A percentile compares a stretch with the other conserved stretches of the same genome.
Conservation (phyloP, 495 filamentous ascomycete genomes). For the Daldinia vernicosa region DNA sequence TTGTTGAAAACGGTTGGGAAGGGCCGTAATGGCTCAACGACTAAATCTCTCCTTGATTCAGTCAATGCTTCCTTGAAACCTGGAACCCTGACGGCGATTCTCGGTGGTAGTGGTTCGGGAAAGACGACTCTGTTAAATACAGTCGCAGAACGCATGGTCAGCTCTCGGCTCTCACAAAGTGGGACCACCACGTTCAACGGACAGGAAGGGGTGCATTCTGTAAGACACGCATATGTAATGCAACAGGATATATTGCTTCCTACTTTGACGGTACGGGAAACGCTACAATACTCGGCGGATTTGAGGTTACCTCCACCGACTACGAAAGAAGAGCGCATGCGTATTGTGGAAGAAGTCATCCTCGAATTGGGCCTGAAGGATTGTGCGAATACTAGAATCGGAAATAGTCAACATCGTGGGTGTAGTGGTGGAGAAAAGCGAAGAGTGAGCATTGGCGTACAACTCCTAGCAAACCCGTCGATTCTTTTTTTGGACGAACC, state of each 20-base stretch:
- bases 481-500: constrained; percentile 80
- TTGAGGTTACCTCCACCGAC: constrained; percentile 70
- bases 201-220: constrained; percentile 56
- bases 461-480: constrained; percentile 77
- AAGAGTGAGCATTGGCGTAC: constrained; percentile 76
- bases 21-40: constrained; percentile 38
- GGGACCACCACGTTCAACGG: constrained; percentile 68
- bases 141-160: constrained; percentile 70
- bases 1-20: constrained; percentile 46
- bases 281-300: constrained; percentile 74
- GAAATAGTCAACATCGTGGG: constrained; percentile 71
- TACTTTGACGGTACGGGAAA: constrained; percentile 76
- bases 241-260: constrained; percentile 78
- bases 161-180: constrained; percentile 59
- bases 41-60: constrained; percentile 45
- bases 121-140: constrained; percentile 78
- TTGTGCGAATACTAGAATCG: constrained; percentile 75
- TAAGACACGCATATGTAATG: constrained; percentile 76
- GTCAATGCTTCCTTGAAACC: constrained; percentile 42
- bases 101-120: constrained; percentile 76
- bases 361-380: constrained; percentile 77
- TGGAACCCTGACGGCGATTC: constrained; percentile 75
- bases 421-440: constrained; percentile 82
- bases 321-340: constrained; percentile 63
- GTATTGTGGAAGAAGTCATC: constrained; percentile 76